Conservation (phyloP, 805 yeast genomes). For the Myxozyma udenii region DNA sequence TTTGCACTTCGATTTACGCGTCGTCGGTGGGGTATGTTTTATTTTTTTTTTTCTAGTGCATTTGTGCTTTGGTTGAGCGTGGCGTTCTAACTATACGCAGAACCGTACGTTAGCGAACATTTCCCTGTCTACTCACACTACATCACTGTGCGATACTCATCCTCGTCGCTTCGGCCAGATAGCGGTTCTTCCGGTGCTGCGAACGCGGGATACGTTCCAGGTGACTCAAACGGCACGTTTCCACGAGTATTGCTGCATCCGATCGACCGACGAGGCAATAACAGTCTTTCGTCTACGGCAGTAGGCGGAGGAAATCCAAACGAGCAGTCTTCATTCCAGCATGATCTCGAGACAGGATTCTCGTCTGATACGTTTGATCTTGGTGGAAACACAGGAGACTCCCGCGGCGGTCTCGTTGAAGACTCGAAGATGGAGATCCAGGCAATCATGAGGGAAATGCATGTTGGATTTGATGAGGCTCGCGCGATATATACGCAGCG, state of each 20-base stretch:
- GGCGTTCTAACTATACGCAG: neutral
- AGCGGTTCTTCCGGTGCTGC: conserved; percentile 11
- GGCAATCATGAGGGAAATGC: conserved; percentile 51
- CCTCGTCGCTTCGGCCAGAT: conserved; percentile 4
- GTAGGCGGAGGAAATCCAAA: neutral
- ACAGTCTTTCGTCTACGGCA: neutral
- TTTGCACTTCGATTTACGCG: conserved; percentile 13
- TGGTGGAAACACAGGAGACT: conserved; percentile 45
- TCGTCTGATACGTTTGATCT: conserved; percentile 59
- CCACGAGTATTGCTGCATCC: conserved; percentile 16
- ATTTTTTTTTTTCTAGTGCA: neutral
- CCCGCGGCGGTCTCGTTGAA: conserved; percentile 60
- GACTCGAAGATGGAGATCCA: conserved; percentile 51
- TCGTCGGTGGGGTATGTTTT: conserved; percentile 20
- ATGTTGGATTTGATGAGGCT: conserved; percentile 66
- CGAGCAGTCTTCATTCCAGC: conserved; percentile 35
- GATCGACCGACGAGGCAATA: neutral
- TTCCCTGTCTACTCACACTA: conserved; percentile 8
- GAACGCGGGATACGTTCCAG: conserved; percentile 25
- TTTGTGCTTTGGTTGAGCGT: neutral
- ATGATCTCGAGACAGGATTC: conserved; percentile 59
- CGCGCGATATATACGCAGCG: conserved; percentile 51
- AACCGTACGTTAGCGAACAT: conserved; percentile 10
- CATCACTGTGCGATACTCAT: neutral
- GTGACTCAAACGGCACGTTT: conserved; percentile 22